Percentiles rank a stretch among this genome's conserved stretches.
Conservation (phyloP, 805 yeast species). For the Barnettozyma californica region DNA sequence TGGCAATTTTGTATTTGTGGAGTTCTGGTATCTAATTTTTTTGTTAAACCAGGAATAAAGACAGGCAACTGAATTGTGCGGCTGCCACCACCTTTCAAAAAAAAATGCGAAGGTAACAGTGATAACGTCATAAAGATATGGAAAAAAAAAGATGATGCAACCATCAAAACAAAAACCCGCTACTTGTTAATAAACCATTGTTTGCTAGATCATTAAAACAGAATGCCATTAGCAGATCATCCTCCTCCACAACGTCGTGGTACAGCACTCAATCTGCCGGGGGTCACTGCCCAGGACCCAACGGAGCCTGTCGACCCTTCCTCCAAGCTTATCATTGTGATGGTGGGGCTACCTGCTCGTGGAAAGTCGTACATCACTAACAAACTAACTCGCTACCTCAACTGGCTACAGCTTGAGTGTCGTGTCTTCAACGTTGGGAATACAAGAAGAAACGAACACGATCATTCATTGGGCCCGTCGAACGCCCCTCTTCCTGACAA, state of each 20-base stretch:
- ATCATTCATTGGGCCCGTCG: slow-evolving; percentile 60
- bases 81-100: background rate
- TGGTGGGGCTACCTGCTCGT: slow-evolving; percentile 95
- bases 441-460: slow-evolving; percentile 73
- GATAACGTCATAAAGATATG: background rate
- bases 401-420: slow-evolving; percentile 91
- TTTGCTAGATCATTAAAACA: background rate
- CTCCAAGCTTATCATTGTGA: slow-evolving; percentile 82
- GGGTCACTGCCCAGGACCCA: slow-evolving; percentile 48
- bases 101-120: background rate
- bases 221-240: background rate
- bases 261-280: slow-evolving; percentile 88
- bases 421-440: slow-evolving; percentile 93
- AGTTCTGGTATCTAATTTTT: no score
- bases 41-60: no score
- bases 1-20: no score
- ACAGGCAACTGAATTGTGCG: background rate
- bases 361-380: slow-evolving; percentile 94
- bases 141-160: background rate
- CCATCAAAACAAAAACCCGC: background rate
- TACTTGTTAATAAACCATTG: background rate
- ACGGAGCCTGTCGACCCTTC: slow-evolving; percentile 4
- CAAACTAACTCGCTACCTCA: slow-evolving; percentile 81
- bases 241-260: slow-evolving; percentile 35
- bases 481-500: slow-evolving; percentile 52